A percentile compares a stretch with the other conserved stretches of the same genome.
Conservation (phyloP, 768 basidiomycete genomes). For the Coprinopsis cinerea region DNA sequence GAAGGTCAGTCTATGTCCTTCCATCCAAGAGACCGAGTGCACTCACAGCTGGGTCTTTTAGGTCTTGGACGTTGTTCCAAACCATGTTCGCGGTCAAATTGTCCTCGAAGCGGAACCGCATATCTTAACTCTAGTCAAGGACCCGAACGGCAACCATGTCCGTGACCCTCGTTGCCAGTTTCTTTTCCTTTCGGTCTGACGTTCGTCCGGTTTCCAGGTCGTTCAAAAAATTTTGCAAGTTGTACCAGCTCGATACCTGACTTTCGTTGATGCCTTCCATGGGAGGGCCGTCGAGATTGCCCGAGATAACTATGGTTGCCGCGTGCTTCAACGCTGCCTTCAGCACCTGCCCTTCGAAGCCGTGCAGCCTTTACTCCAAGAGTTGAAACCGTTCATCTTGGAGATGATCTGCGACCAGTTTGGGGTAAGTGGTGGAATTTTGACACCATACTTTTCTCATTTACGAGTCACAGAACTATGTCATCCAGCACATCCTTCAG, state of each 20-base stretch:
- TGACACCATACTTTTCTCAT: not conserved
- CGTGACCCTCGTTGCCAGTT: conserved; percentile 17
- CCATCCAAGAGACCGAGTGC: too few species aligned
- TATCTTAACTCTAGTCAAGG: conserved; percentile 81
- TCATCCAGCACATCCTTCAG: conserved; percentile 89
- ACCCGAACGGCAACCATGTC: conserved; percentile 94
- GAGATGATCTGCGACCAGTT: conserved; percentile 88
- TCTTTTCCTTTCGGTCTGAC: conserved; percentile 6
- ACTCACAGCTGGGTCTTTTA: too few species aligned
- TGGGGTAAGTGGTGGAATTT: conserved; percentile 46
- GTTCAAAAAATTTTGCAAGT: conserved; percentile 86
- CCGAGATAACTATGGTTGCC: conserved; percentile 89
- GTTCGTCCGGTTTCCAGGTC: conserved; percentile 39
- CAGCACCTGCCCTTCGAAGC: conserved; percentile 72
- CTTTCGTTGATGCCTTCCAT: conserved; percentile 69
- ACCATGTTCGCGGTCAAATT: conserved; percentile 71
- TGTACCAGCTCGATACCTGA: conserved; percentile 68
- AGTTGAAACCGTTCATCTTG: conserved; percentile 66
- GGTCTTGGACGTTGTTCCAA: conserved; percentile 1
- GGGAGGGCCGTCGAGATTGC: conserved; percentile 78
- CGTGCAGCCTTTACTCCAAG: conserved; percentile 70
- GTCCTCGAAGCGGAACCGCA: conserved; percentile 76
- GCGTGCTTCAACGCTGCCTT: conserved; percentile 89
- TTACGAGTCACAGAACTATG: conserved; percentile 65
- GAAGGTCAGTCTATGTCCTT: conserved; percentile 59